phyloP scores from a whole-genome alignment of 345 rosid species.

The Salix udensis region DNA sequence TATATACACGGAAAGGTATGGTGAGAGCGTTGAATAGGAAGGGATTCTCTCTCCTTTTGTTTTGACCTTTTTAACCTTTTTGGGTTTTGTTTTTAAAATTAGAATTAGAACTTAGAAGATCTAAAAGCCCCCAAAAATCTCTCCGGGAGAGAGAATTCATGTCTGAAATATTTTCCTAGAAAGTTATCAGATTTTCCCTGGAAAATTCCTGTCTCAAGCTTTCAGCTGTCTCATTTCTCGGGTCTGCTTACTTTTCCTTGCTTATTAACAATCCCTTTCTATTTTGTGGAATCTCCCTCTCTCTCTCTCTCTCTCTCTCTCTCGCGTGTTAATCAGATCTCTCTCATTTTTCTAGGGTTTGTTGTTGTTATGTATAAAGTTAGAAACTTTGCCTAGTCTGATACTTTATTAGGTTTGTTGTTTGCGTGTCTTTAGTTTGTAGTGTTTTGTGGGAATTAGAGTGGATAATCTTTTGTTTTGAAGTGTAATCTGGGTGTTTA shows the following conservation, averaged over 20 bases:
- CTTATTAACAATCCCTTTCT: background rate
- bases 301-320: background rate
- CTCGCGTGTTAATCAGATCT: slow-evolving; percentile 1
- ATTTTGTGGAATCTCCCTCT: background rate
- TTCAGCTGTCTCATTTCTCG: background rate
- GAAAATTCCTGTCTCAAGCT: background rate
- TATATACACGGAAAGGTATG: too few relatives aligned
- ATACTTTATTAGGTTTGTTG: background rate
- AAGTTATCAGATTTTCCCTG: slow-evolving; percentile 5
- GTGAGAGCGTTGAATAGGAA: too few relatives aligned
- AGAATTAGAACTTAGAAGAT: background rate
- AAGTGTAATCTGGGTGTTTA: background rate
- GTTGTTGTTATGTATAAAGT: background rate
- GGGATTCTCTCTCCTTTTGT: too few relatives aligned
- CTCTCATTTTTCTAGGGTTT: background rate
- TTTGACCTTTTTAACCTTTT: background rate
- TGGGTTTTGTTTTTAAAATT: background rate
- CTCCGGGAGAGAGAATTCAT: slow-evolving; percentile 1
- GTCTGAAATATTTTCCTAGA: slow-evolving; percentile 11
- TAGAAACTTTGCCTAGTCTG: background rate
- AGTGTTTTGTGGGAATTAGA: background rate
- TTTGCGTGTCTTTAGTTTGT: background rate
- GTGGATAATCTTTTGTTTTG: background rate
- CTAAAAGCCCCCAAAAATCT: background rate
- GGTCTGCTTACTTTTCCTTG: background rate